Evolutionary conservation across 352 stramenopile genomes (phyloP).

Genomic region (Pythium apleroticum): DNA sequence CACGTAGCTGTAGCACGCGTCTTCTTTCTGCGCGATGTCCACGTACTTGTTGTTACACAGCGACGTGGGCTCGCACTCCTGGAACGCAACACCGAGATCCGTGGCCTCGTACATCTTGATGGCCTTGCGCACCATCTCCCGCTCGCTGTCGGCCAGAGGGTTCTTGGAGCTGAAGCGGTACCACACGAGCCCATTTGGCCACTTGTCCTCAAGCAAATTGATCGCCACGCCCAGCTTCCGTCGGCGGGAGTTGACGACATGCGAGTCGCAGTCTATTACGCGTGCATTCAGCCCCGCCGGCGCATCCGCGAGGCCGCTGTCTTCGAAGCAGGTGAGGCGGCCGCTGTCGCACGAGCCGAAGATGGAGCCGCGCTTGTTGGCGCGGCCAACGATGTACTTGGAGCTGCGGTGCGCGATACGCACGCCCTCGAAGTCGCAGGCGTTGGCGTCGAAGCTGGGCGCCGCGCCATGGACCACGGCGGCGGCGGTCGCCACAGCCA

Average conservation of each 20-base stretch:
- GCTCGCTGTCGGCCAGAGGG: slow-evolving; percentile 34
- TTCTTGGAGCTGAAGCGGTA: slow-evolving; percentile 66
- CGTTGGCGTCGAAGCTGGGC: not conserved
- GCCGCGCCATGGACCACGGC: not conserved
- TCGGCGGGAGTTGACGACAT: slow-evolving; percentile 26
- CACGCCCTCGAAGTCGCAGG: slow-evolving; percentile 48
- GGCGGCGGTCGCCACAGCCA: not conserved
- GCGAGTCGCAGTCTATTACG: slow-evolving; percentile 36
- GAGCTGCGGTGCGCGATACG: slow-evolving; percentile 41
- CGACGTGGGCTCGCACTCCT: slow-evolving; percentile 58
- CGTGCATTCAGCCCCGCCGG: slow-evolving; percentile 39
- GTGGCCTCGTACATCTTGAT: slow-evolving; percentile 57
- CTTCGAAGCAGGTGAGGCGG: slow-evolving; percentile 52
- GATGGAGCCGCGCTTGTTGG: slow-evolving; percentile 50
- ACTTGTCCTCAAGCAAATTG: slow-evolving; percentile 55
- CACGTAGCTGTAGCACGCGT: slow-evolving; percentile 74
- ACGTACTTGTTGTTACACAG: slow-evolving; percentile 71
- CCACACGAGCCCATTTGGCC: slow-evolving; percentile 65
- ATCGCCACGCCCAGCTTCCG: slow-evolving; percentile 58
- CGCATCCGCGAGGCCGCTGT: slow-evolving; percentile 56
- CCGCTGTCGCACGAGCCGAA: slow-evolving; percentile 52
- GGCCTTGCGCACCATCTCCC: slow-evolving; percentile 50
- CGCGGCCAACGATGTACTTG: slow-evolving; percentile 50
- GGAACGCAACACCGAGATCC: slow-evolving; percentile 60
- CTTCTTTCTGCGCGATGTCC: slow-evolving; percentile 66